A percentile compares a stretch with the other conserved stretches of the same genome.
Evolutionary conservation across 805 yeast genomes (phyloP).

Genomic region (Teunomyces pallodes): DNA sequence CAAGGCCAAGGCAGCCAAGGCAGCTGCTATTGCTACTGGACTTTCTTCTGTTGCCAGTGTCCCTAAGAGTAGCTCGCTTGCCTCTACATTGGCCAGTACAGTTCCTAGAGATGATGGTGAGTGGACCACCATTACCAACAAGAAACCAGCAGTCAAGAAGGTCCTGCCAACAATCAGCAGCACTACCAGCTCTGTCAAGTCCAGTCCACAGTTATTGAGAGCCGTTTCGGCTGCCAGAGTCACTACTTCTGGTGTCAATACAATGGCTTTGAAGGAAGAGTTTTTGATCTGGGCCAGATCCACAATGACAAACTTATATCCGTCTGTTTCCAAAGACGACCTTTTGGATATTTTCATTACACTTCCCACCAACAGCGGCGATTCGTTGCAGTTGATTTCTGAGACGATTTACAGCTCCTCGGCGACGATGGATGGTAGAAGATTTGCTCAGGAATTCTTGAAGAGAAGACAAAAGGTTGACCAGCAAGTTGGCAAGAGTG

Average conservation of each 20-base stretch:
- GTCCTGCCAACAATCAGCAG: conserved; percentile 13
- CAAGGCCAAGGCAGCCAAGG: conserved; percentile 17
- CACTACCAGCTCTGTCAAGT: conserved; percentile 19
- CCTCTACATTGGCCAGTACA: conserved; percentile 30
- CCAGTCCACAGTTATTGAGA: conserved; percentile 36
- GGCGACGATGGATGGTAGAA: conserved; percentile 88
- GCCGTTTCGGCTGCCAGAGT: conserved; percentile 33
- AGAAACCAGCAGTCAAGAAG: conserved; percentile 35
- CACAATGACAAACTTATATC: conserved; percentile 63
- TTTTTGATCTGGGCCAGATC: conserved; percentile 72
- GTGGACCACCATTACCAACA: conserved; percentile 44
- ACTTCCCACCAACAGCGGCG: conserved; percentile 66
- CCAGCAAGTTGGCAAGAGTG: conserved; percentile 39
- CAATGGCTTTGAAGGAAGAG: conserved; percentile 44
- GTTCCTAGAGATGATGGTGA: conserved; percentile 31
- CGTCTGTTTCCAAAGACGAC: conserved; percentile 74
- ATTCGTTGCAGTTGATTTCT: conserved; percentile 80
- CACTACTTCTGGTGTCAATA: conserved; percentile 21
- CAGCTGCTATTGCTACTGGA: conserved; percentile 5
- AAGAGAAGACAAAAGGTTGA: conserved; percentile 77
- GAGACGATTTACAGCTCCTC: conserved; percentile 90
- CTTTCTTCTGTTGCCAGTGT: conserved; percentile 7
- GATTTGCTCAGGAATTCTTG: conserved; percentile 88
- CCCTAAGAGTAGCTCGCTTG: conserved; percentile 26
- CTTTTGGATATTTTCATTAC: conserved; percentile 76